phyloP scores from a whole-genome alignment of 2,329 filamentous ascomycete species.

The Blumeria hordei region DNA sequence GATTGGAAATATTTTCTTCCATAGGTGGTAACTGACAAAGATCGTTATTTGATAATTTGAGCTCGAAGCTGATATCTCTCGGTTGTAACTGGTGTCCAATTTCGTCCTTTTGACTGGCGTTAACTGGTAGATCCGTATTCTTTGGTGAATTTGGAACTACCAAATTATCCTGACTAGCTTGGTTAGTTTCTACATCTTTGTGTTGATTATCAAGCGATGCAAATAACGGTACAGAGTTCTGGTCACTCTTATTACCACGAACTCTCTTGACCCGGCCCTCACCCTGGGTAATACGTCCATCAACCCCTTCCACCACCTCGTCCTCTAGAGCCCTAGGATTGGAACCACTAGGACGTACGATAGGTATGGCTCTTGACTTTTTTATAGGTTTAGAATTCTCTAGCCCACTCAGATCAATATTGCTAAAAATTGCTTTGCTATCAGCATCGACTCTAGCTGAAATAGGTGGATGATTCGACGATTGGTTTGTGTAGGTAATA shows the following conservation, averaged over 20 bases:
- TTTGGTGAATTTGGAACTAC: too few species aligned
- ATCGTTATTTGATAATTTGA: background rate
- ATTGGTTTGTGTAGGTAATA: conserved; percentile 28
- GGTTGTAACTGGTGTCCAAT: too few species aligned
- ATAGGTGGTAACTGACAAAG: background rate
- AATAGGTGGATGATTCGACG: conserved; percentile 20
- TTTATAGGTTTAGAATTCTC: conserved; percentile 42
- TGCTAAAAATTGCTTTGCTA: conserved; percentile 37
- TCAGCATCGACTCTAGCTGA: conserved; percentile 21
- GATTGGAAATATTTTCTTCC: background rate
- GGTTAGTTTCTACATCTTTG: conserved; percentile 2
- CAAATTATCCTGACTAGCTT: conserved; percentile 14
- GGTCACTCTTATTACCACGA: conserved; percentile 37
- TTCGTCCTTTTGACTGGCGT: too few species aligned
- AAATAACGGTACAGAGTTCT: conserved; percentile 52
- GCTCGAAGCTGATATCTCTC: too few species aligned
- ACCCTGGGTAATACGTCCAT: conserved; percentile 36
- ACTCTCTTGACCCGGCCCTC: conserved; percentile 54
- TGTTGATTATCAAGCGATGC: conserved; percentile 21
- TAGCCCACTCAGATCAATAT: conserved; percentile 35
- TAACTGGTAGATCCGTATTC: background rate
- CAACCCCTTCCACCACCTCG: conserved; percentile 26
- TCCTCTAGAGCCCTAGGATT: conserved; percentile 18
- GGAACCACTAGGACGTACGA: conserved; percentile 38
- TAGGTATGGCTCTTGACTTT: conserved; percentile 64